These are phyloP conservation scores for Alternaria gansuensis DNA, from an alignment of 2,329 filamentous ascomycete species.

Conservation along the genomic window DNA sequence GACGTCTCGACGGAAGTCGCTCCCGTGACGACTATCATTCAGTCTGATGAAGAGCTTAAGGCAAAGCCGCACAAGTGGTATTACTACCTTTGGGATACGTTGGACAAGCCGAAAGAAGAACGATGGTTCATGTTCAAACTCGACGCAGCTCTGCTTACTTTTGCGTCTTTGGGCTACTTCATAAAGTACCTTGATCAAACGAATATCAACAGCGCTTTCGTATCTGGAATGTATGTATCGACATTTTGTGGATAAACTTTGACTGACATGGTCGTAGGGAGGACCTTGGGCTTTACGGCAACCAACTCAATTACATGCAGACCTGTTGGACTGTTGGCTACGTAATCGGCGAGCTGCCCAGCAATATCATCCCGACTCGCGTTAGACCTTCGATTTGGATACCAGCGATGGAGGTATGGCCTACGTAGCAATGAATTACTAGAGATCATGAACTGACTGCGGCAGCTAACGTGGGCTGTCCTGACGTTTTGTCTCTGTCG, in stretches of 20 bases:
- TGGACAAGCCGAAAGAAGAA: constrained; percentile 33
- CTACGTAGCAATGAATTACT: neutral
- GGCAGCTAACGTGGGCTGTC: constrained; percentile 16
- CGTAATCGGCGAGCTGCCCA: constrained; percentile 49
- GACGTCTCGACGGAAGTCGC: constrained; percentile 2
- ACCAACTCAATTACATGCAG: constrained; percentile 56
- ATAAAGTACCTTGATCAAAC: constrained; percentile 39
- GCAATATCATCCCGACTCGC: constrained; percentile 37
- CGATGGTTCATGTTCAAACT: constrained; percentile 40
- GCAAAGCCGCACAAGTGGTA: constrained; percentile 22
- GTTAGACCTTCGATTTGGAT: constrained; percentile 24
- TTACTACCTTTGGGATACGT: constrained; percentile 36
- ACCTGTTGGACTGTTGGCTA: constrained; percentile 70
- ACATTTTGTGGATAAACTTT: accelerated
- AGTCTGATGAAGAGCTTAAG: neutral
- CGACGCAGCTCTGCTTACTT: constrained; percentile 57
- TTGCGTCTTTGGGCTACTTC: constrained; percentile 51
- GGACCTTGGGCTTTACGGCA: constrained; percentile 35
- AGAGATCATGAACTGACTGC: neutral
- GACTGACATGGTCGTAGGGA: constrained; percentile 17
- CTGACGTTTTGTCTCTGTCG: constrained; percentile 18
- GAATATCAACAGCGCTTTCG: constrained; percentile 40
- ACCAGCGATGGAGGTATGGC: constrained; percentile 19
- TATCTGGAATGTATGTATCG: constrained; percentile 33
- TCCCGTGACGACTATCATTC: neutral